Base-by-base conservation (phyloP, 305 asterid genomes). In the Fraxinus ornus region DNA sequence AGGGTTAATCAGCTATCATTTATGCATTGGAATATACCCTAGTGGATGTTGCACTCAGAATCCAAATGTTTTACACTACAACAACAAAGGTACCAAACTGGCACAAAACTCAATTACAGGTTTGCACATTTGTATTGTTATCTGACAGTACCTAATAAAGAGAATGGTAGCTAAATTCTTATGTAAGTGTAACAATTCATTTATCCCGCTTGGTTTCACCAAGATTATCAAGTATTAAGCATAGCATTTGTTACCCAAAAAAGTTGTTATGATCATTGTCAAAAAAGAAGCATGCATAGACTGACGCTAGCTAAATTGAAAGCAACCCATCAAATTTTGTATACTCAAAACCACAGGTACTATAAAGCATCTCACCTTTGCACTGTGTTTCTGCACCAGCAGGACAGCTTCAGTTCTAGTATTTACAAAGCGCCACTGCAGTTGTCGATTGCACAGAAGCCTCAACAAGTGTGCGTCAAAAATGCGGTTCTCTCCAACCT, bases 381-480 rank as follows among this genome's bases (percentile, higher is more conserved):
- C 94, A 85, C 88, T 87, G 83, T 84, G 92, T 89, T 88, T 90
- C 93, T 94, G 99, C 83, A 88, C 92, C 74, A 85, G 84, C 86
- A 91, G 86, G 81, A 90, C 87, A 55, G 90, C 96, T 87, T 94
- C 98, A 62, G 89, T 91, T 84, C 91, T 90, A 82, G 99, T 97
- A 84, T 91, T 93, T 75, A 89, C 96, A 85, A 94, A 92, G 83
- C 98, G 93, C 98, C 98, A 94, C 83, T 97, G 99, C 87, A 97
- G 86, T 86, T 93, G 91, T 78, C 97, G 92, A 86, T 97, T 94
- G 83, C 94, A 93, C 62, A 97, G 82, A 90, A 97, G 98, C 85
- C 98, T 92, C 91, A 97, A 85, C 47, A 91, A 64, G 80, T 92
- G 98, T 72, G 98, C 99, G 80, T 94, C 98, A 6, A 93, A 85